phyloP scores from a whole-genome alignment of 2,329 filamentous ascomycete species.

The Monosporascus sp. region DNA sequence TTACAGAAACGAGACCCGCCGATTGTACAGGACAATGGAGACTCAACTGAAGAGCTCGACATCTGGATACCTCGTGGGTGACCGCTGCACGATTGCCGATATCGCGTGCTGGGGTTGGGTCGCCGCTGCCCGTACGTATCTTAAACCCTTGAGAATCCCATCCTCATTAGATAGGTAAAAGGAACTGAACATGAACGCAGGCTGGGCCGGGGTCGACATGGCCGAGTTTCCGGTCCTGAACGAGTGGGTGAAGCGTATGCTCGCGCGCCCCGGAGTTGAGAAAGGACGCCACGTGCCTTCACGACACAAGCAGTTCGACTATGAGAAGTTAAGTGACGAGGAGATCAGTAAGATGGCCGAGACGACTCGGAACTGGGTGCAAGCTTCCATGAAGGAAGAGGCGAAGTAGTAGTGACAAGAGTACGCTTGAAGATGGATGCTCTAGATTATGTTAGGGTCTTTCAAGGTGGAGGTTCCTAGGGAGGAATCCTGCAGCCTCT shows the following conservation, averaged over 20 bases:
- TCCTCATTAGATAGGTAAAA: too few relatives aligned
- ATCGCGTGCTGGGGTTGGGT: slow-evolving; percentile 81
- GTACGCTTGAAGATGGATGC: background rate
- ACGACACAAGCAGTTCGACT: slow-evolving; percentile 55
- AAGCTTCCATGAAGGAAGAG: slow-evolving; percentile 65
- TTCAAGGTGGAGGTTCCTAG: too few relatives aligned
- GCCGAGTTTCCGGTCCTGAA: slow-evolving; percentile 71
- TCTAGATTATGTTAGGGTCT: too few relatives aligned
- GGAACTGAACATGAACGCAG: slow-evolving; percentile 19
- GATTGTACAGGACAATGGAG: slow-evolving; percentile 75
- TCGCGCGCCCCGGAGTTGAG: slow-evolving; percentile 65
- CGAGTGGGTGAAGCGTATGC: slow-evolving; percentile 70
- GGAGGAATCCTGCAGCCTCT: too few relatives aligned
- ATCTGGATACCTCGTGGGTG: slow-evolving; percentile 59
- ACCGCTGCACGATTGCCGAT: slow-evolving; percentile 70
- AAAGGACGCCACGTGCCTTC: slow-evolving; percentile 71
- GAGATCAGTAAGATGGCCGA: slow-evolving; percentile 54
- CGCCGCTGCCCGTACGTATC: slow-evolving; percentile 40
- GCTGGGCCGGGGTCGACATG: slow-evolving; percentile 64
- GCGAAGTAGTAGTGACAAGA: slow-evolving; percentile 35
- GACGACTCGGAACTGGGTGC: slow-evolving; percentile 57
- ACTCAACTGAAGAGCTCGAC: slow-evolving; percentile 57
- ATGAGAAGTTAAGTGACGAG: slow-evolving; percentile 40
- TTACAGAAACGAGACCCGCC: slow-evolving; percentile 78
- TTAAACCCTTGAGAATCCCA: background rate